Evolutionary conservation across 169 alveolate genomes (phyloP), one percentile per base, ranked within the genome.

Genomic region (Plasmodium gaboni): DNA sequence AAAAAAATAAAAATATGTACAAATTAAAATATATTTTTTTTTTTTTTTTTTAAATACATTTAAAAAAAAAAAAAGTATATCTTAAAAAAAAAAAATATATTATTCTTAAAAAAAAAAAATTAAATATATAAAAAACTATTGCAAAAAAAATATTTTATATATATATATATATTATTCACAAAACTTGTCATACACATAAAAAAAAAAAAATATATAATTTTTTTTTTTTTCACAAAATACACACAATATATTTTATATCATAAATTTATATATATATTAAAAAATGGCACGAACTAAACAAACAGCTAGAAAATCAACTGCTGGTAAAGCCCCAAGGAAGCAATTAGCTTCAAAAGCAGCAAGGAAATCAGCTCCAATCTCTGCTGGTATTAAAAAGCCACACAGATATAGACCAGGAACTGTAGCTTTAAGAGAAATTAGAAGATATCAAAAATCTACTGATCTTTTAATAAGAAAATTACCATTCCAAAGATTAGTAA

Each of bases 331-430:
- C 85, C 99, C 99, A 72, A 95, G 99, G 59, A 98, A 98, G 95
- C 98, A 96, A 92, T 92, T 98, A 76, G 99, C 99, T 83, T 94
- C 98, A 51, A 97, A 98, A 96, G 99, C 99, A 55, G 99, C 99
- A 70, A 94, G 99, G 83, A 98, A 98, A 93, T 93, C 98, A 51
- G 98, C 99, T 17, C 97, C 98, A 51, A 96, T 95, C 19, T 76
- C 98, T 60, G 98, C 98, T 42, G 98, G 98, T 60, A 93, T 96
- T 70, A 97, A 97, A 96, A 97, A 97, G 93, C 98, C 99, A 48
- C 99, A 96, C 95, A 94, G 99, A 92, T 98, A 96, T 94, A 97
- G 99, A 93, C 99, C 99, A 65, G 99, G 99, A 70, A 98, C 99
- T 72, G 99, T 98, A 22, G 99, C 99, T 61, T 96, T 98, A 63